These are phyloP conservation scores for Entomortierella parvispora DNA, from an alignment of 192 early-diverging fungal genomes.

Conservation along the genomic window DNA sequence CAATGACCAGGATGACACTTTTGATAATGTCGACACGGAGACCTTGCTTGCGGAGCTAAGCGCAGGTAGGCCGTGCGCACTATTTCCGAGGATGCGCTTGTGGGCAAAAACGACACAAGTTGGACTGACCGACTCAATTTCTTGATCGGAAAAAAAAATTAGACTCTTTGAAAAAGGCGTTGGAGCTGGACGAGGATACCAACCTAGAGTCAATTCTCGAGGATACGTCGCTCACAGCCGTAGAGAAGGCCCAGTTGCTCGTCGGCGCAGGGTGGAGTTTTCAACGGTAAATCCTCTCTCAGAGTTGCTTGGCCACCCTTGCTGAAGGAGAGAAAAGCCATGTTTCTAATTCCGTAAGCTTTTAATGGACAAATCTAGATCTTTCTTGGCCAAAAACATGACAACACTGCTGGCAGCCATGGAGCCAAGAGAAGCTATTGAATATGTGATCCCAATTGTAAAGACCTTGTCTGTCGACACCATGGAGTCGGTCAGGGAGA, in stretches of 20 bases:
- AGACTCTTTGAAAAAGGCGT: no score
- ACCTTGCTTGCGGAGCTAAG: slow-evolving; percentile 24
- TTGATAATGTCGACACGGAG: slow-evolving; percentile 32
- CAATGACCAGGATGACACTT: slow-evolving; percentile 33
- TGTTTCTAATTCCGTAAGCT: neutral
- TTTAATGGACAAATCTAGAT: neutral
- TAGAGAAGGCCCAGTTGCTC: no score
- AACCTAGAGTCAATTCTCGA: no score
- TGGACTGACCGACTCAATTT: neutral
- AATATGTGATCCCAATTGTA: slow-evolving; percentile 23
- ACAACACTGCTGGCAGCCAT: slow-evolving; percentile 23
- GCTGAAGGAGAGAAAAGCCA: neutral
- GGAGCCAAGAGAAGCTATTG: slow-evolving; percentile 24
- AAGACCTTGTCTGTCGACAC: slow-evolving; percentile 22
- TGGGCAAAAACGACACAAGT: neutral
- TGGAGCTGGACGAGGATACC: no score
- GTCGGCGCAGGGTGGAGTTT: no score
- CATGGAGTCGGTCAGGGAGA: slow-evolving; percentile 29
- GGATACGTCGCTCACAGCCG: no score
- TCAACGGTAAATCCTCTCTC: no score
- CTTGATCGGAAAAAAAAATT: no score
- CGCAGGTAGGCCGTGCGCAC: slow-evolving; percentile 16
- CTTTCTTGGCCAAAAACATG: slow-evolving; percentile 29
- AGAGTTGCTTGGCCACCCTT: neutral
- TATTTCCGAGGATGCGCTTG: neutral